phyloP scores from a whole-genome alignment of 2,329 filamentous ascomycete species.

The Phyllosticta citribraziliensis region DNA sequence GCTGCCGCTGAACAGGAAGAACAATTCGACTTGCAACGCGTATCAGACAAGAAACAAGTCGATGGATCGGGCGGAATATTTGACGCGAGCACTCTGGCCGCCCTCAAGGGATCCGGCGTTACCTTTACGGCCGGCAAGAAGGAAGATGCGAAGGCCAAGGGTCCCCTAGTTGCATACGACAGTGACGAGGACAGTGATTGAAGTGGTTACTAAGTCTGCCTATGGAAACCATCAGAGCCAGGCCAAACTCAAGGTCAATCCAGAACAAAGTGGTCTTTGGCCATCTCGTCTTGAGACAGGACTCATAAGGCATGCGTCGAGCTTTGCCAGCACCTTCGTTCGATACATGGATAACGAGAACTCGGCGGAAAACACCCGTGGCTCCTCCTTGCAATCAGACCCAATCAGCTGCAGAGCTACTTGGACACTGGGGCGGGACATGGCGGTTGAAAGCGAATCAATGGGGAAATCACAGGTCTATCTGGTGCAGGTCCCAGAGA shows the following conservation, averaged over 20 bases:
- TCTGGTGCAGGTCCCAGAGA: no score
- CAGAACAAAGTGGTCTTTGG: not conserved
- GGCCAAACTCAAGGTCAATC: not conserved
- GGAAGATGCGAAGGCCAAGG: slow-evolving; percentile 45
- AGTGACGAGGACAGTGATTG: slow-evolving; percentile 73
- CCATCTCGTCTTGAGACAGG: not conserved
- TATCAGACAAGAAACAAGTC: slow-evolving; percentile 12
- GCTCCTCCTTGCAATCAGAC: not conserved
- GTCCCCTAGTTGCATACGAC: slow-evolving; percentile 77
- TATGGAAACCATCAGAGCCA: not conserved
- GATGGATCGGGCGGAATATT: slow-evolving; percentile 56
- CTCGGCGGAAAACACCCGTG: not conserved
- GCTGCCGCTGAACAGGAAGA: slow-evolving; percentile 31
- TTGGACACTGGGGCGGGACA: not conserved
- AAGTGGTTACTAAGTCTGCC: not conserved
- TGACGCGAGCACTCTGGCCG: slow-evolving; percentile 70
- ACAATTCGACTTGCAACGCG: slow-evolving; percentile 11
- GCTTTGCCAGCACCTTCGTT: not conserved
- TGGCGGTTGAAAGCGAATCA: not conserved
- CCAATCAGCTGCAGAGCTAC: not conserved
- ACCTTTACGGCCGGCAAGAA: slow-evolving; percentile 43
- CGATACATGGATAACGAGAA: not conserved
- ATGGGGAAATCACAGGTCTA: no score
- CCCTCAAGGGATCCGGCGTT: slow-evolving; percentile 50
- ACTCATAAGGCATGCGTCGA: not conserved